Conservation (phyloP, 2,329 filamentous ascomycete genomes). For the Ilyonectria robusta region DNA sequence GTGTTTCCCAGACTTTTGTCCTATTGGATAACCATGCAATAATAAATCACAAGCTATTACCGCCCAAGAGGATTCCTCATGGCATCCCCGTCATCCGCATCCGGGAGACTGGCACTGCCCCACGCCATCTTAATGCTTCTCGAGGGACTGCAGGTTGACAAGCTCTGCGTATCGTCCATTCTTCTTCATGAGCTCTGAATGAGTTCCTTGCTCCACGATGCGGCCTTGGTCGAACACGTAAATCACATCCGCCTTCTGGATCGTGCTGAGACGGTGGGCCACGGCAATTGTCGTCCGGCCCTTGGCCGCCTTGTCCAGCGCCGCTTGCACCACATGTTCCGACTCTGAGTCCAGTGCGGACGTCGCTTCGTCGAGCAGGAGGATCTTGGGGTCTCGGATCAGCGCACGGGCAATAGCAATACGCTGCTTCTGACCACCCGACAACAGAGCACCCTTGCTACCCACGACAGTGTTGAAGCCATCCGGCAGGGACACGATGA, state of each 20-base stretch:
- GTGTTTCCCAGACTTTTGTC: background rate
- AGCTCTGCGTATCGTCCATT: slow-evolving; percentile 83
- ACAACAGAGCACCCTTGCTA: slow-evolving; percentile 86
- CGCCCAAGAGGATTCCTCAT: slow-evolving; percentile 1
- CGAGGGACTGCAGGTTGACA: slow-evolving; percentile 84
- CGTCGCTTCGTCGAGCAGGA: slow-evolving; percentile 88
- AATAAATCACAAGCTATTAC: background rate
- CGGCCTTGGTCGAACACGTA: slow-evolving; percentile 95
- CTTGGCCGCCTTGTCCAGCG: slow-evolving; percentile 85
- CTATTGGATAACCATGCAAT: background rate
- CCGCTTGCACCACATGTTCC: slow-evolving; percentile 85
- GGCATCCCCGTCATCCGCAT: background rate
- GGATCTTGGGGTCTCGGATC: slow-evolving; percentile 89
- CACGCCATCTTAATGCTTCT: slow-evolving; percentile 61
- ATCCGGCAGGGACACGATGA: slow-evolving; percentile 87
- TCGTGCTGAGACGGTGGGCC: slow-evolving; percentile 91
- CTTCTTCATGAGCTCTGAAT: slow-evolving; percentile 78
- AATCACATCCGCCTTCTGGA: slow-evolving; percentile 94
- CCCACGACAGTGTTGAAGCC: slow-evolving; percentile 90
- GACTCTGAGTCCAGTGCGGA: slow-evolving; percentile 82
- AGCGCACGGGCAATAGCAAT: slow-evolving; percentile 93
- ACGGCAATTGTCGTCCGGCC: slow-evolving; percentile 94
- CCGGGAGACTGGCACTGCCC: background rate
- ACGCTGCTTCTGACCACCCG: slow-evolving; percentile 94
- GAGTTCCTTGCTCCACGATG: slow-evolving; percentile 88